Evolutionary conservation across 1,284 basidiomycete genomes (phyloP), one percentile per base, ranked within the genome.

Genomic region (Malassezia slooffiae): DNA sequence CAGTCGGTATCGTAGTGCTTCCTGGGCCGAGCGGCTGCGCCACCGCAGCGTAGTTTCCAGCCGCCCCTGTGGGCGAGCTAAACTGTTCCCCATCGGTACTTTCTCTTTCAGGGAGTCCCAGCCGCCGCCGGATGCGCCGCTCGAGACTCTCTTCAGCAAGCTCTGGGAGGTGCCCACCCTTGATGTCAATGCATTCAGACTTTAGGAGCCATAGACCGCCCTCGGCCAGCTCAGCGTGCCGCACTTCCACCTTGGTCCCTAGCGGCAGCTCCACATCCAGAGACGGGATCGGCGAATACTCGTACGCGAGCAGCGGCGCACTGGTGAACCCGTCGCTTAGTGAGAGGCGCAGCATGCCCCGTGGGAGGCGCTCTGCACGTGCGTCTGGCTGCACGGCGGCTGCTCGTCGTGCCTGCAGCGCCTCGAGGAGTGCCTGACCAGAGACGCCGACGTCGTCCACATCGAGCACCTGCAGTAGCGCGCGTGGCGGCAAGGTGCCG

Each of bases 361-460:
- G 46, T 4, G 41, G 31, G 16, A 38, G 34, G 1, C 36, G 5
- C 5, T 7, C 24, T 7, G n/a, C n/a, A n/a, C n/a, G n/a, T n/a
- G n/a, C n/a, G n/a, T n/a, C n/a, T n/a, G 19, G 34, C 16, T 21
- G 22, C 7, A 24, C 10, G 1, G 17, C n/a, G 10, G 24, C 17
- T 6, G 24, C 21, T 2, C 30, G 34, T 3, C 40, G 33, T 6
- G 35, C 17, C 8, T 36, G 11, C 3, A 41, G 21, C 4, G 36
- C 30, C 21, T 48, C 46, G 12, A 33, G 35, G 7, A 48, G 34
- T 13, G 39, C 13, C 22, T 43, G 41, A 13, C 40, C 41, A 8
- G 46, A 38, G 3, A 48, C 41, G 19, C 46, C 46, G 1, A 48
- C 46, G 20, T 48, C 46, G 1, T 31, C 28, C 23, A 48, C 29